Conservation (phyloP, 2,329 filamentous ascomycete genomes). For the Pestalotiopsis sp. region DNA sequence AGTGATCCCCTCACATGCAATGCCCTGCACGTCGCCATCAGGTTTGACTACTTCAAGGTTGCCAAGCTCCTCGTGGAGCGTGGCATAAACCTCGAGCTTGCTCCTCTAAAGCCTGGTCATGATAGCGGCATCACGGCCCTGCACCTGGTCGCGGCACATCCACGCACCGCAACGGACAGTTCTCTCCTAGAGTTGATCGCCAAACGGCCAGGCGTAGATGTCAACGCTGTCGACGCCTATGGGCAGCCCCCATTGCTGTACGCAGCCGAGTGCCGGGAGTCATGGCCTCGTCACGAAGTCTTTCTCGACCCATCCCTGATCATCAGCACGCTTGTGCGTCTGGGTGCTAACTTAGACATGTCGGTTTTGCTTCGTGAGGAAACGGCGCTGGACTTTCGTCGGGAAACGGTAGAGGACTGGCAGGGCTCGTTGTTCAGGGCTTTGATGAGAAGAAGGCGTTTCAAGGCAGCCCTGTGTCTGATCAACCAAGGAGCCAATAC, state of each 20-base stretch:
- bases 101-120: neutral
- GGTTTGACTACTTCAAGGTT: neutral
- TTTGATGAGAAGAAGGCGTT: too few species aligned
- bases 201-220: slow-evolving; percentile 6
- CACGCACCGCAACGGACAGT: neutral
- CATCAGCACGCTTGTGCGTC: too few species aligned
- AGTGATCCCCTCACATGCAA: neutral
- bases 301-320: too few species aligned
- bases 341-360: too few species aligned
- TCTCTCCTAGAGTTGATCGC: neutral
- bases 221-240: slow-evolving; percentile 4
- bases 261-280: neutral
- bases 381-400: too few species aligned
- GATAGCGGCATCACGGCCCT: slow-evolving; percentile 2
- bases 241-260: slow-evolving; percentile 8
- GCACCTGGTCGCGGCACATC: slow-evolving; percentile 2
- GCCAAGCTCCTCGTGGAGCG: neutral
- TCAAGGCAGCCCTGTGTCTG: too few species aligned
- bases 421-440: too few species aligned
- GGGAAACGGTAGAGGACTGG: too few species aligned
- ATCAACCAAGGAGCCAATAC: too few species aligned
- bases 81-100: neutral
- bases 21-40: slow-evolving; percentile 4
- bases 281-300: neutral
- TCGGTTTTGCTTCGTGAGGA: too few species aligned